phyloP scores from a whole-genome alignment of 2,329 filamentous ascomycete genomes.

The Cordyceps tenuipes region DNA sequence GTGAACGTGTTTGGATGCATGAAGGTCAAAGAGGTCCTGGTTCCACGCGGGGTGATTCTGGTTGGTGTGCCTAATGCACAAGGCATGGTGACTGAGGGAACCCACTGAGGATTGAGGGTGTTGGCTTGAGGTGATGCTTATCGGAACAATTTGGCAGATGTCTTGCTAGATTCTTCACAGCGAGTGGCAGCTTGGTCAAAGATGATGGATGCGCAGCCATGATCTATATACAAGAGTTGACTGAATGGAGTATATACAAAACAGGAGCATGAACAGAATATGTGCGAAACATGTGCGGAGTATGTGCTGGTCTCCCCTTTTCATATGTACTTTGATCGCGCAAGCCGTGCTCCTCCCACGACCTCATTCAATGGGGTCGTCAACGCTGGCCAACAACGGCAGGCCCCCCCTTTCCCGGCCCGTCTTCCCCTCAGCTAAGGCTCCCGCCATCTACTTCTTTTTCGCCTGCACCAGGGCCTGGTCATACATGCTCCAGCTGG shows the following conservation, averaged over 20 bases:
- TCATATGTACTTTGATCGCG: neutral
- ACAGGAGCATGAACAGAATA: neutral
- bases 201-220: neutral
- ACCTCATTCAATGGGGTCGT: neutral
- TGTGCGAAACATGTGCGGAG: neutral
- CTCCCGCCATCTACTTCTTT: neutral
- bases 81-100: slow-evolving; percentile 52
- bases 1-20: slow-evolving; percentile 59
- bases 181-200: neutral
- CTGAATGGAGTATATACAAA: neutral
- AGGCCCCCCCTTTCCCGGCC: no score
- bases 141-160: neutral
- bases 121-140: neutral
- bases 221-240: neutral
- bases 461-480: slow-evolving; percentile 14
- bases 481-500: slow-evolving; percentile 28
- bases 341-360: neutral
- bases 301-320: neutral
- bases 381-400: neutral
- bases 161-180: neutral
- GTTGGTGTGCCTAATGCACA: slow-evolving; percentile 51
- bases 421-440: neutral
- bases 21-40: slow-evolving; percentile 46
- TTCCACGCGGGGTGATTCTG: slow-evolving; percentile 47
- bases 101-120: slow-evolving; percentile 15